Evolutionary conservation across 306 rosid genomes (phyloP), one percentile per base, ranked within the genome.

Genomic region (Potentilla sterilis): DNA sequence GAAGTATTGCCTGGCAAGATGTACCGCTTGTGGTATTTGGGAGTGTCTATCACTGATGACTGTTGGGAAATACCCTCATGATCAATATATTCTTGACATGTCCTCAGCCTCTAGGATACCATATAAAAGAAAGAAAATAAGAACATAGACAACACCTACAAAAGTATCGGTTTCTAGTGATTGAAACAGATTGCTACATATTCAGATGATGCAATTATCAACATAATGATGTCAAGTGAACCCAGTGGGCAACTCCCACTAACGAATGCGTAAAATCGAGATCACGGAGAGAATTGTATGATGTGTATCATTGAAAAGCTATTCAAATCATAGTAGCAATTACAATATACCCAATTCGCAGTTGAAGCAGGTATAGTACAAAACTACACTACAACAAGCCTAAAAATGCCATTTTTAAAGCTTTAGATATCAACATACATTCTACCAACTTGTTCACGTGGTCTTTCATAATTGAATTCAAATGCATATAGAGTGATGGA

Each of bases 1-100:
- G 43, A 70, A 79, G 69, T 65, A 74, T 75, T 88, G 83, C 99
- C 99, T 86, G 98, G 99, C 81, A 96, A 84, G 71, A 90, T 78
- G 84, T 90, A 96, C 9, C 92, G 96, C 85, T 96, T 96, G 58
- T 84, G 94, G 83, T 90, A 91, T 84, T 83, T 96, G 0, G 99
- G 99, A 61, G 99, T 90, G 71, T 82, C 84, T 74, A 96, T 92
- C 84, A 88, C 87, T 72, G 81, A 70, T 43, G 98, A 90, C 77
- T 92, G 99, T 75, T 96, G 97, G 71, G 91, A 76, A 81, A 84
- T 81, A 43, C 98, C 99, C 77, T 28, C 90, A 3, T 90, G 98
- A 85, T 88, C 97, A 66, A 89, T 89, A 76, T 74, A 87, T 72
- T 87, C 91, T 82, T 86, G 98, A 87, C 97, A 96, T 1, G 94